Conservation (phyloP, 441 rosid species). For the Mallotus repandus region DNA sequence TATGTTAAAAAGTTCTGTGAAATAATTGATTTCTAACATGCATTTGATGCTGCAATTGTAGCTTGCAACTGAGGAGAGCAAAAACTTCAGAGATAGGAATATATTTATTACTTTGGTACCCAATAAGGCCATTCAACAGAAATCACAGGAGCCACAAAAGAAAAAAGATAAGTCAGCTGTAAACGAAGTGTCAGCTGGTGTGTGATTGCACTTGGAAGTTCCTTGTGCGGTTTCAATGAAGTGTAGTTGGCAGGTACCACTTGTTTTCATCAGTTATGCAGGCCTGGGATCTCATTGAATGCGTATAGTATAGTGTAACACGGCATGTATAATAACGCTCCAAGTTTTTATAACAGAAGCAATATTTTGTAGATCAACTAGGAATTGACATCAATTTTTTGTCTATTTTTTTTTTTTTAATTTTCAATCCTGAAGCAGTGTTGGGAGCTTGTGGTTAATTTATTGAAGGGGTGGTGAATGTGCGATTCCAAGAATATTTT, state of each 20-base stretch:
- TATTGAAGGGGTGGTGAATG: not conserved
- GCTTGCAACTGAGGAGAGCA: slow-evolving; percentile 88
- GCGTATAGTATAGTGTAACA: slow-evolving; percentile 35
- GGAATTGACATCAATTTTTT: not conserved
- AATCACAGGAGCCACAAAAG: slow-evolving; percentile 67
- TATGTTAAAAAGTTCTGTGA: not conserved
- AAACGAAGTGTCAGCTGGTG: slow-evolving; percentile 61
- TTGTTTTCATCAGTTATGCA: slow-evolving; percentile 1
- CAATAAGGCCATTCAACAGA: slow-evolving; percentile 61
- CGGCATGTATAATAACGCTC: slow-evolving; percentile 19
- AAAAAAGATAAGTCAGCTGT: slow-evolving; percentile 50
- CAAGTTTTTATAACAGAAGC: slow-evolving; percentile 19
- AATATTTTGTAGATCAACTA: slow-evolving; percentile 13
- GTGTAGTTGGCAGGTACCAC: slow-evolving; percentile 17
- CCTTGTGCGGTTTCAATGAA: slow-evolving; percentile 5
- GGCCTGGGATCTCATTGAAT: slow-evolving; percentile 22
- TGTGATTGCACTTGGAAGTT: slow-evolving; percentile 28
- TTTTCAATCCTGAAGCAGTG: slow-evolving; percentile 3
- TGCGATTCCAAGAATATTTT: too few species aligned
- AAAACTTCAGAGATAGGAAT: slow-evolving; percentile 72
- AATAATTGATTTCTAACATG: not conserved
- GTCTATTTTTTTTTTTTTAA: not conserved
- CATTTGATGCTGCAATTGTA: slow-evolving; percentile 31
- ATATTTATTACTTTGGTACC: slow-evolving; percentile 74
- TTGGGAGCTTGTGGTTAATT: not conserved